Base-by-base conservation (phyloP, 2,329 filamentous ascomycete species). In the Penicillium paneum region DNA sequence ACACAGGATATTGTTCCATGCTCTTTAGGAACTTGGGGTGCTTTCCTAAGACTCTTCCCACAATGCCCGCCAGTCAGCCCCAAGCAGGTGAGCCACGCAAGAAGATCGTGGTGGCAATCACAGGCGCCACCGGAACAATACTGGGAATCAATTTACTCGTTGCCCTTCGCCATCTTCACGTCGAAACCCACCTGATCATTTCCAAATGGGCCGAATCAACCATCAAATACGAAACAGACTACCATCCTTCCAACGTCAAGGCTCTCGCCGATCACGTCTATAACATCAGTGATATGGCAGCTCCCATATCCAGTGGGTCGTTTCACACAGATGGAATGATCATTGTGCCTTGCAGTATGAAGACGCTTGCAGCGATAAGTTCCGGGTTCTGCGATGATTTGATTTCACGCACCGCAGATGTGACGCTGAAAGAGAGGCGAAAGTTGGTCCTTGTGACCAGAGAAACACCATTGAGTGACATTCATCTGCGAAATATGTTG, bases 121-220 rank as follows among this genome's bases (percentile, higher is more conserved):
- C 79, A 1, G 79, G 79, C 3, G 79, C 79, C 0, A 81, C 79
- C 0, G 79, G 79, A 3, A 70, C 78, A 1, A 62, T 72, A 2
- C 67, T 76, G 7, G 78, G 71, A 1, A 76, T 81, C 52, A 73
- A 71, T 15, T 60, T 74, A 0, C 74, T 81, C 4, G 64, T 70
- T 8, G 65, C 69, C 3, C 71, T 81, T 0, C 74, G 74, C 1
- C 57, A 61, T 0, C 70, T 80, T 11, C 67, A 74, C n/a, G 62
- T 80, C 15, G 79, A 81, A 64, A 80, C 78, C 0, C 76, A 79
- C 54, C 69, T 79, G 2, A 69, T 81, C 8, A 72, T 81, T 42
- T 74, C 70, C 57, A 79, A 79, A 61, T 81, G 79, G 78, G 79
- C 74, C 4, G 71, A 72, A 19, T 73, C 73, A 12, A 81, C 78